Percentiles rank a stretch among this genome's conserved stretches.
phyloP scores from a whole-genome alignment of 129 eudicot species.

The Solidago caesia region DNA sequence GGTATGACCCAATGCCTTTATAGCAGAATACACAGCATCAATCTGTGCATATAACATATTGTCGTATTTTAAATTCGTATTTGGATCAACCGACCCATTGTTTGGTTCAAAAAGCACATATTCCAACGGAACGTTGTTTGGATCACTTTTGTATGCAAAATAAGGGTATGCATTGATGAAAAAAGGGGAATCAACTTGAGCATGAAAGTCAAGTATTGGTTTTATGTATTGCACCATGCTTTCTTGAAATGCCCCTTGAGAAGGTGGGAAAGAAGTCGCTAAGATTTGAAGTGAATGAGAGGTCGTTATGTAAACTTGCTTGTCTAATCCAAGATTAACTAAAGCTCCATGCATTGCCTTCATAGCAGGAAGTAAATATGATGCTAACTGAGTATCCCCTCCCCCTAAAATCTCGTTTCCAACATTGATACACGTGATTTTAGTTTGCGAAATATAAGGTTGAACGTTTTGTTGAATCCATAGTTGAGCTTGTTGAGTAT shows the following conservation, averaged over 20 bases:
- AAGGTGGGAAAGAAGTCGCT: conserved; percentile 75
- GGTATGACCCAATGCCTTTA: conserved; percentile 72
- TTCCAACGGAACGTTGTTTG: conserved; percentile 49
- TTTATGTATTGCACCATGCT: conserved; percentile 63
- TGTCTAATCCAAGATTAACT: conserved; percentile 50
- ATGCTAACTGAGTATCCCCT: conserved; percentile 36
- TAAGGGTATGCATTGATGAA: conserved; percentile 87
- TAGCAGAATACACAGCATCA: conserved; percentile 91
- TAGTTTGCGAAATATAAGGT: conserved; percentile 71
- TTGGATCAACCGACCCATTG: conserved; percentile 55
- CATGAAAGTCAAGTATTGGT: conserved; percentile 64
- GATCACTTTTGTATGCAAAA: conserved; percentile 80
- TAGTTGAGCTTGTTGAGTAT: conserved; percentile 64
- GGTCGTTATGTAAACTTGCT: conserved; percentile 65
- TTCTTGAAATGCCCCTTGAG: conserved; percentile 67
- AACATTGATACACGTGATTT: conserved; percentile 66
- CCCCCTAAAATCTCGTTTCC: conserved; percentile 82
- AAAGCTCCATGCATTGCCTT: conserved; percentile 63
- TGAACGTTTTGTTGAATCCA: conserved; percentile 83
- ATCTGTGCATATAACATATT: conserved; percentile 98
- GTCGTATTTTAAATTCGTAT: conserved; percentile 71
- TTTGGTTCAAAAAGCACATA: conserved; percentile 84
- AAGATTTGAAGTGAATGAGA: conserved; percentile 80
- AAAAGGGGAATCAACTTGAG: conserved; percentile 71
- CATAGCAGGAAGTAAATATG: conserved; percentile 84